Evolutionary conservation across 306 rosid species (phyloP).

Genomic region (Cucumis hystrix): DNA sequence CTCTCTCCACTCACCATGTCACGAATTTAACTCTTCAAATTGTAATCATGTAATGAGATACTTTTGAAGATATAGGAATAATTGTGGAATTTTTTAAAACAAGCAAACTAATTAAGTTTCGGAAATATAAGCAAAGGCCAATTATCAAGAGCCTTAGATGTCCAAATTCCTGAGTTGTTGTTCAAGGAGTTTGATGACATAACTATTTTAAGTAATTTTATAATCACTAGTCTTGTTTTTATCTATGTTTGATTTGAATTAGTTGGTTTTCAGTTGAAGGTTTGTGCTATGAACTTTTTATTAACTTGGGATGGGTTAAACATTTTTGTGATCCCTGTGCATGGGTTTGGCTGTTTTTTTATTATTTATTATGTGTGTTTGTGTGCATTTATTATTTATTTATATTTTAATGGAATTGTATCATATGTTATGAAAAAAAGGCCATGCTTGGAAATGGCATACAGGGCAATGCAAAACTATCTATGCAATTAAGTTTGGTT

Average conservation of each 20-base stretch:
- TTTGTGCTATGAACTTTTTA: background rate
- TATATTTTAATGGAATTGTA: background rate
- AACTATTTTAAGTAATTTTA: background rate
- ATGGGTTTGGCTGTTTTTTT: too few species aligned
- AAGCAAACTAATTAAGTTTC: background rate
- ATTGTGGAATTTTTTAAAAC: background rate
- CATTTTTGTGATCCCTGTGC: background rate
- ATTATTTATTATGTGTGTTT: too few species aligned
- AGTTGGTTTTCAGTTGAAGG: background rate
- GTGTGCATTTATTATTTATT: background rate
- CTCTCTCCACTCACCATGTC: background rate
- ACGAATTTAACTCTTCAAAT: background rate
- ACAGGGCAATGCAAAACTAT: background rate
- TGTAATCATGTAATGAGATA: background rate
- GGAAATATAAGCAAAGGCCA: background rate
- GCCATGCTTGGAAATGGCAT: background rate
- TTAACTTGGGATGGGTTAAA: background rate
- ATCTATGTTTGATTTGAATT: background rate
- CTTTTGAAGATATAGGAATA: background rate
- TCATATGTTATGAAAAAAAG: background rate
- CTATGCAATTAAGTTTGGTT: background rate
- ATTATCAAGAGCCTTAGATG: background rate
- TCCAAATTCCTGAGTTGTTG: background rate
- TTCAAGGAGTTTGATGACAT: background rate
- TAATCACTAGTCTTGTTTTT: background rate